Evolutionary conservation across 2,329 filamentous ascomycete genomes (phyloP).

Genomic region (Magnaporthiopsis poae): DNA sequence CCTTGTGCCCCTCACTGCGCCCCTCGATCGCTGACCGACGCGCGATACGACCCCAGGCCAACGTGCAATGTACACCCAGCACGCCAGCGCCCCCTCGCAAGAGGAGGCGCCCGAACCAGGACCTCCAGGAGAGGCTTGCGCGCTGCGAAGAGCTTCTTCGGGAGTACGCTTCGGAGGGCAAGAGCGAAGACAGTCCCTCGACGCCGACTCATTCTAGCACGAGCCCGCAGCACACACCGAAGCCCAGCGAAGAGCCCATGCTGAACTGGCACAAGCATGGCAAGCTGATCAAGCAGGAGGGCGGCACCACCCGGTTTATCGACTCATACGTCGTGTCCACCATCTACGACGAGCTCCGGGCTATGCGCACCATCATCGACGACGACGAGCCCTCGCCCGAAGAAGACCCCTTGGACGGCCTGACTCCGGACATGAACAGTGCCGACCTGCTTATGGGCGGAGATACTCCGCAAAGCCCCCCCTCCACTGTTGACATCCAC

Average conservation of each 20-base stretch:
- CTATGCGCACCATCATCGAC: constrained; percentile 50
- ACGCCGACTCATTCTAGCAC: constrained; percentile 10
- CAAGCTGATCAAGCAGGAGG: constrained; percentile 47
- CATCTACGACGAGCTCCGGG: constrained; percentile 48
- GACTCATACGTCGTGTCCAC: constrained; percentile 45
- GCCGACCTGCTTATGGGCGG: constrained; percentile 40
- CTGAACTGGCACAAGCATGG: constrained; percentile 34
- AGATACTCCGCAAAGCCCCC: constrained; percentile 23
- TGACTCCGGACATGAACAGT: constrained; percentile 40
- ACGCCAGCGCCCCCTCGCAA: constrained; percentile 51
- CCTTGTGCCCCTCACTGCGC: neutral
- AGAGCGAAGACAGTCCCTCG: constrained; percentile 15
- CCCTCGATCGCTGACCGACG: neutral
- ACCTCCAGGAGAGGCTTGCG: constrained; percentile 50
- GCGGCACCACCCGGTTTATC: constrained; percentile 46
- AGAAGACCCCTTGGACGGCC: constrained; percentile 31
- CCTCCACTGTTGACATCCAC: constrained; percentile 42
- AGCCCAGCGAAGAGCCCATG: constrained; percentile 21
- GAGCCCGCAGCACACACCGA: constrained; percentile 15
- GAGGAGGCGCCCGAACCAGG: constrained; percentile 49
- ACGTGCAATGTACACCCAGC: constrained; percentile 49
- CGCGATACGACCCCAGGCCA: constrained; percentile 32
- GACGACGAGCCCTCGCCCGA: constrained; percentile 40
- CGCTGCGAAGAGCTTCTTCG: constrained; percentile 50
- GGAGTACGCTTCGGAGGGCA: constrained; percentile 37